Conservation (phyloP, 106 monocot species). For the Triglochin maritima region DNA sequence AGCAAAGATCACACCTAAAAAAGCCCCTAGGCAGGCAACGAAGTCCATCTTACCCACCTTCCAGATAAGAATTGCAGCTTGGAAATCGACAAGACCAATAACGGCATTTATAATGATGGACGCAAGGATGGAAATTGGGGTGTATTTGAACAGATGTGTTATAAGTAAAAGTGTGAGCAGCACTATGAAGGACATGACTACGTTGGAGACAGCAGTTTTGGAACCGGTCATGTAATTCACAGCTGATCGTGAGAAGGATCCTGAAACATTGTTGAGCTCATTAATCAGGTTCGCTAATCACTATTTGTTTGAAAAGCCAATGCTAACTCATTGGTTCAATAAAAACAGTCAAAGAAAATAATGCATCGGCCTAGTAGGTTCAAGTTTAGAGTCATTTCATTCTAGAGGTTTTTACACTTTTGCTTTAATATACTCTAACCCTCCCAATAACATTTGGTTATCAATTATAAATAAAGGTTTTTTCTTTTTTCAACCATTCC, state of each 20-base stretch:
- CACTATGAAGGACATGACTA: constrained; percentile 66
- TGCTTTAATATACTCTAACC: too few species aligned
- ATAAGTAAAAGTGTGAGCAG: constrained; percentile 47
- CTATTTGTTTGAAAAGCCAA: not conserved
- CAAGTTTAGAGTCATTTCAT: too few species aligned
- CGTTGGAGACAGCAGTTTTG: constrained; percentile 64
- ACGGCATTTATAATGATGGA: constrained; percentile 79
- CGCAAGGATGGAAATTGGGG: constrained; percentile 71
- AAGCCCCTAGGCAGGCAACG: constrained; percentile 78
- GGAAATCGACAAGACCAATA: constrained; percentile 43
- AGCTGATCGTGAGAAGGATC: constrained; percentile 80
- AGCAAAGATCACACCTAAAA: constrained; percentile 68
- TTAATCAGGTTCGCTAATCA: not conserved
- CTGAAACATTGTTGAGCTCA: constrained; percentile 18
- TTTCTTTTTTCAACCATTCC: too few species aligned
- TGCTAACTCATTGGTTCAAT: too few species aligned
- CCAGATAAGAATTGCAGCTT: constrained; percentile 71
- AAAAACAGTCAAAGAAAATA: too few species aligned
- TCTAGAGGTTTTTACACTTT: too few species aligned
- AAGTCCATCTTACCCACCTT: constrained; percentile 84
- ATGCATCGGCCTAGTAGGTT: too few species aligned
- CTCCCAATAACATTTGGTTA: too few species aligned
- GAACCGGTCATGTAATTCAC: constrained; percentile 90
- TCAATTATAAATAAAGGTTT: too few species aligned
- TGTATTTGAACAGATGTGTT: constrained; percentile 87